Base-by-base conservation (phyloP, 2,329 filamentous ascomycete genomes). In the Ophiostoma tasmaniense region DNA sequence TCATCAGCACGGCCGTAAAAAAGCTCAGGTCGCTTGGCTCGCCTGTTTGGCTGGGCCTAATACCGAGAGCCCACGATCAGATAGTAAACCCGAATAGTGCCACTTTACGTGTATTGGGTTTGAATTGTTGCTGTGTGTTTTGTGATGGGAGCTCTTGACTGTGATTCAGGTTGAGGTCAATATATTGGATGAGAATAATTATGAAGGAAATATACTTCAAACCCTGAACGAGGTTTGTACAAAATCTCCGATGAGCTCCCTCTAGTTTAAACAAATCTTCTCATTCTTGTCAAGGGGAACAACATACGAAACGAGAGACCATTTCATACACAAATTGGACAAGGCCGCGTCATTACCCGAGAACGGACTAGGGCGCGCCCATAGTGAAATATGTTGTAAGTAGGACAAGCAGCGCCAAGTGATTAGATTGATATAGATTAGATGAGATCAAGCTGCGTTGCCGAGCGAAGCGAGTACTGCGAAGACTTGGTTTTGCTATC, bases 331-430 rank as follows among this genome's bases (percentile, higher is more conserved):
- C 25, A 61, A 61, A 61, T 30, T 20, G 25, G 55, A 25, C 55
- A 8, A 61, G 55, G 55, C 55, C 55, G 55, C 55, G 55, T 61
- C 55, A 61, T 61, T 61, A 7, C 55, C 55, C 55, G 25, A 61
- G 55, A 61, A 30, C 55, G 25, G 55, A 61, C 55, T 61, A 61
- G 55, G 55, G 55, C 17, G 14, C 17, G 22, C 22, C 14, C 22
- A 10, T 55, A 4, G n/a, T 55, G 50, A 55, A 22, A 55, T 33
- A 25, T 55, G 50, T n/a, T 55, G 50, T 55, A 25, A 25, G 50
- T 25, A 55, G 8, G 50, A 14, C 11, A 55, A 25, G 50, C 25
- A 55, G n/a, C 50, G 50, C 50, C 50, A 55, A 55, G 50, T 55
- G 50, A 55, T 55, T 55, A 55, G 50, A 55, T 55, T 25, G 50